Conservation (phyloP, 1,139 yeast species). For the Debaryomycetaceae sp. region DNA sequence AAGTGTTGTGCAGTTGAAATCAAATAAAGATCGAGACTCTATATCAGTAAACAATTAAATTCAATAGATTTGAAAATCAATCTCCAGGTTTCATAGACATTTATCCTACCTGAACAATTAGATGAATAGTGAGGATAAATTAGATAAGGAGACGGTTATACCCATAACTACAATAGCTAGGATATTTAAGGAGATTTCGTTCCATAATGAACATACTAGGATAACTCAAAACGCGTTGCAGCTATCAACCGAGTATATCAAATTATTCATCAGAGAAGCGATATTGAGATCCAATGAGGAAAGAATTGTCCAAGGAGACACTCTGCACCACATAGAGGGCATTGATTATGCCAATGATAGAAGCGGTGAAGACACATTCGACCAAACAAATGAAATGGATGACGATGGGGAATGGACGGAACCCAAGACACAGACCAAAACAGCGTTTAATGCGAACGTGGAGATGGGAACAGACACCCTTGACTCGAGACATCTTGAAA, state of each 20-base stretch:
- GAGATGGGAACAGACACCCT: slow-evolving; percentile 29
- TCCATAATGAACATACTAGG: slow-evolving; percentile 44
- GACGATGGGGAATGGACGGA: slow-evolving; percentile 13
- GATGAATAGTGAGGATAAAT: background rate
- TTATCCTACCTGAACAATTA: too few species aligned
- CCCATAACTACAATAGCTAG: slow-evolving; percentile 52
- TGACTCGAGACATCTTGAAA: slow-evolving; percentile 51
- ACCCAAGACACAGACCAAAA: slow-evolving; percentile 18
- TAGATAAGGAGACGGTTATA: slow-evolving; percentile 4
- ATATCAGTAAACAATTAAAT: too few species aligned
- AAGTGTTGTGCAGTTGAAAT: too few species aligned
- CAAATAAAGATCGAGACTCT: too few species aligned
- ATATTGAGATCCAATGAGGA: slow-evolving; percentile 58
- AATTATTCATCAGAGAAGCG: slow-evolving; percentile 62
- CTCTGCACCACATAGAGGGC: slow-evolving; percentile 25
- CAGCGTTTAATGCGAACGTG: slow-evolving; percentile 12
- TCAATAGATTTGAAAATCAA: too few species aligned
- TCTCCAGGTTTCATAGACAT: too few species aligned
- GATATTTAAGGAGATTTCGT: slow-evolving; percentile 51
- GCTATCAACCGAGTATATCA: slow-evolving; percentile 53
- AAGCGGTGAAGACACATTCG: slow-evolving; percentile 10
- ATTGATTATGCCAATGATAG: slow-evolving; percentile 24
- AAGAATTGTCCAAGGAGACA: slow-evolving; percentile 30
- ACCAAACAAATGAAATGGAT: slow-evolving; percentile 11
- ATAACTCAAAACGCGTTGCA: slow-evolving; percentile 49